Percentiles rank a stretch among this genome's conserved stretches.
Conservation (phyloP, 768 basidiomycete genomes). For the Boletus rufocinnamomeus region DNA sequence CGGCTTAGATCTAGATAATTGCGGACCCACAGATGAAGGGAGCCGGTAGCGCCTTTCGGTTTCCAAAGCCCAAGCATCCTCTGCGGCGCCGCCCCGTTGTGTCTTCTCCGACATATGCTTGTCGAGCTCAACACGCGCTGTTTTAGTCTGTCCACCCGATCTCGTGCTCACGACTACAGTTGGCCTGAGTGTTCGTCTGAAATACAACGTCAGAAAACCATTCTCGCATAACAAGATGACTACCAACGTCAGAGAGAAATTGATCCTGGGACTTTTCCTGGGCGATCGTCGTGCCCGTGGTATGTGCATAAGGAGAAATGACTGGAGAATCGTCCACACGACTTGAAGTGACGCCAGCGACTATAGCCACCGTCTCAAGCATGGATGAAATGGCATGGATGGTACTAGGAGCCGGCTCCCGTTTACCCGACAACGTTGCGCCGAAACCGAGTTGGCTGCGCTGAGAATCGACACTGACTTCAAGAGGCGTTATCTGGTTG, state of each 20-base stretch:
- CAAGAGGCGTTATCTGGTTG: too few species aligned
- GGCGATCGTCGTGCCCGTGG: background rate
- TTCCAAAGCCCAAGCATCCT: too few species aligned
- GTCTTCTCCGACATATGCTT: too few species aligned
- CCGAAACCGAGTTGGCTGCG: background rate
- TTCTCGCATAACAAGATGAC: background rate
- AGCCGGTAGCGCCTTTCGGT: too few species aligned
- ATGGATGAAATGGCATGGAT: background rate
- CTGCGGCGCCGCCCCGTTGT: too few species aligned
- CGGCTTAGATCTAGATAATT: too few species aligned
- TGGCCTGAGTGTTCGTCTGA: constrained; percentile 4
- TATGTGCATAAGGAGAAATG: background rate
- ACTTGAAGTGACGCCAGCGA: background rate
- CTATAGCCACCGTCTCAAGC: background rate
- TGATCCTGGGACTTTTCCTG: background rate
- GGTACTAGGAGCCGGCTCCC: background rate
- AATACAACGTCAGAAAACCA: constrained; percentile 1
- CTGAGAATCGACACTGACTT: too few species aligned
- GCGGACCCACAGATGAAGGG: too few species aligned
- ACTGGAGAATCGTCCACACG: background rate
- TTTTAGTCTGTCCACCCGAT: background rate
- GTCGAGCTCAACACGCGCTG: too few species aligned
- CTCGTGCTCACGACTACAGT: background rate
- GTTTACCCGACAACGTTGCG: background rate
- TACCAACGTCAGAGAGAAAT: constrained; percentile 9